Base-by-base conservation (phyloP, 345 rosid species). In the Streptanthus diversifolius region DNA sequence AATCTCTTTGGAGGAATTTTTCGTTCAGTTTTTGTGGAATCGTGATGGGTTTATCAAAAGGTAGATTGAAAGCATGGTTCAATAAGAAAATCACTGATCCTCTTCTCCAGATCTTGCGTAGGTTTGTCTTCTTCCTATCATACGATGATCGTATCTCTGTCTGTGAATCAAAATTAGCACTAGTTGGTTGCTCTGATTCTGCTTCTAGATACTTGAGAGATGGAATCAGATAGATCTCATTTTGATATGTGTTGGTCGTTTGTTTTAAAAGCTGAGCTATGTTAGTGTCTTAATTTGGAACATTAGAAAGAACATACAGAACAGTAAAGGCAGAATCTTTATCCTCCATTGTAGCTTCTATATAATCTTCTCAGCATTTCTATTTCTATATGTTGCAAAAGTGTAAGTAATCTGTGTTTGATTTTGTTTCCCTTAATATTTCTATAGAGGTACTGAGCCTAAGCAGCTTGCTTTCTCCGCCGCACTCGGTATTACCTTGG, bases 391-490 rank as follows among this genome's bases (percentile, higher is more conserved):
- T 56, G 41, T 29, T 66, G n/a, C 4, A 54, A 2, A 49, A 21
- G n/a, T 30, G 12, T 39, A 24, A 52, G 33, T 65, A 18, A 73
- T 35, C n/a, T 62, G 67, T 35, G 51, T 55, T 45, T 77, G 55
- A 6, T 58, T 66, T 59, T 47, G 45, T 12, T 25, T 32, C 15
- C 29, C 5, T 41, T 51, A 9, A 5, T 41, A 1, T 17, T 48
- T 29, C 29, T n/a, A 25, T 85, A 91, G 95, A 76, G 91, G 97
- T 63, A 79, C 90, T 41, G 97, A 91, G 72, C 99, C 99, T 5
- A 90, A 82, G 83, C 95, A 91, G 75, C 77, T 93, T 70, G 98
- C 97, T 3, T 85, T 91, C 75, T 89, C 99, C 35, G 78, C 93
- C 1, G 95, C 99, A 73, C 79, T 91, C 52, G 99, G 99, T 32